Percentiles rank a stretch among this genome's conserved stretches.
phyloP scores from a whole-genome alignment of 192 early-diverging fungal genomes.

The Mortierella claussenii region DNA sequence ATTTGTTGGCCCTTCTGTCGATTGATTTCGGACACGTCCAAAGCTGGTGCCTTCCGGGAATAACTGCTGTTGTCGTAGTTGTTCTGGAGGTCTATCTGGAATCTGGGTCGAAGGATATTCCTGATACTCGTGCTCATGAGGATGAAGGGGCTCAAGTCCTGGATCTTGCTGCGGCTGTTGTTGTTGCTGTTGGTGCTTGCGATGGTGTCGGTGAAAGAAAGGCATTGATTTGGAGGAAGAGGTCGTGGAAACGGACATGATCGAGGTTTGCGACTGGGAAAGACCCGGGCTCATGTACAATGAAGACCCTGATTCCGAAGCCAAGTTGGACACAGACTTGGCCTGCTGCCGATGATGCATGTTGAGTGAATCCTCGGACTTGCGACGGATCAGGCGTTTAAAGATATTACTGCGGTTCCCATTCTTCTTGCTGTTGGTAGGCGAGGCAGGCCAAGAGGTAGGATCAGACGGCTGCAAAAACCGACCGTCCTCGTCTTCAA shows the following conservation, averaged over 20 bases:
- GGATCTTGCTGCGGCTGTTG: neutral
- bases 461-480: slow-evolving; percentile 6
- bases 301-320: neutral
- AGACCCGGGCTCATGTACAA: slow-evolving; percentile 12
- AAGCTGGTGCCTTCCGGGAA: neutral
- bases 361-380: slow-evolving; percentile 10
- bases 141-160: neutral
- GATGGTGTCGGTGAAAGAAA: slow-evolving; percentile 14
- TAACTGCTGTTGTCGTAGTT: neutral
- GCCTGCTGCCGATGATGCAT: too few relatives aligned
- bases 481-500: neutral
- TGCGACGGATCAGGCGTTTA: slow-evolving; percentile 31
- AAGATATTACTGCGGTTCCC: slow-evolving; percentile 26
- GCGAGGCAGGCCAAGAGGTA: neutral
- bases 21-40: neutral
- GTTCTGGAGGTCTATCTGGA: too few relatives aligned
- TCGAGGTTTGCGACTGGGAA: slow-evolving; percentile 10
- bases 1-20: neutral
- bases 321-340: neutral
- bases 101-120: too few relatives aligned
- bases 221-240: neutral
- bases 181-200: slow-evolving; percentile 5
- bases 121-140: neutral
- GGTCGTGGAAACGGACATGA: neutral
- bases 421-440: neutral